phyloP scores from a whole-genome alignment of 257 asterid species.

The Solanum bulbocastanum region DNA sequence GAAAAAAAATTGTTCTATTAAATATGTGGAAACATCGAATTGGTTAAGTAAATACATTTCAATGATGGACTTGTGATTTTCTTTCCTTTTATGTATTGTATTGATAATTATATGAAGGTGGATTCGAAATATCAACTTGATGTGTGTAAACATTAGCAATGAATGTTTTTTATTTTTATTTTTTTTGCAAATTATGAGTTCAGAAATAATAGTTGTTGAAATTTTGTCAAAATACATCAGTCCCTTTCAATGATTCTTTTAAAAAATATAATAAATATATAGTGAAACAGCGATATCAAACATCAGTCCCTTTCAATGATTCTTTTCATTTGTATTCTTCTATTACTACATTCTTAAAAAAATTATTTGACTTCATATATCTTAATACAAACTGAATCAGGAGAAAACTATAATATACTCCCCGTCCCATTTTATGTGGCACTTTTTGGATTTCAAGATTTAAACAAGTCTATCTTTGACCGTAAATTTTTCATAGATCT shows the following conservation, averaged over 20 bases:
- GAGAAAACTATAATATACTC: not conserved
- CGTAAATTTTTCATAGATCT: too few species aligned
- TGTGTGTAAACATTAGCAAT: not conserved
- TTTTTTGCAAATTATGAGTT: not conserved
- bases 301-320: not conserved
- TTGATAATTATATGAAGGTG: not conserved
- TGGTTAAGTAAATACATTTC: not conserved
- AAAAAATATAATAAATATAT: too few species aligned
- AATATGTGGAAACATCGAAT: too few species aligned
- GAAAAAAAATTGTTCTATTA: too few species aligned
- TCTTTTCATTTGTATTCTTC: not conserved
- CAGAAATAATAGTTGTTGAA: not conserved
- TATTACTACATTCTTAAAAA: not conserved
- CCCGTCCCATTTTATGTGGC: too few species aligned
- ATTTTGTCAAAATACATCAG: not conserved
- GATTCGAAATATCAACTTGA: not conserved
- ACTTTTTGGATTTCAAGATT: too few species aligned
- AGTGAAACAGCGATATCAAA: not conserved
- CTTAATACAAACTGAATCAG: not conserved
- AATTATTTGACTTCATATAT: not conserved
- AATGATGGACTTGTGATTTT: not conserved
- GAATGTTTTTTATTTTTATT: too few species aligned
- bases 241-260: not conserved
- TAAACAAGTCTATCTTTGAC: too few species aligned
- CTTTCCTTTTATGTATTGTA: not conserved